Evolutionary conservation across 306 rosid species (phyloP), one percentile per base, ranked within the genome.

Genomic region (Abrus precatorius): DNA sequence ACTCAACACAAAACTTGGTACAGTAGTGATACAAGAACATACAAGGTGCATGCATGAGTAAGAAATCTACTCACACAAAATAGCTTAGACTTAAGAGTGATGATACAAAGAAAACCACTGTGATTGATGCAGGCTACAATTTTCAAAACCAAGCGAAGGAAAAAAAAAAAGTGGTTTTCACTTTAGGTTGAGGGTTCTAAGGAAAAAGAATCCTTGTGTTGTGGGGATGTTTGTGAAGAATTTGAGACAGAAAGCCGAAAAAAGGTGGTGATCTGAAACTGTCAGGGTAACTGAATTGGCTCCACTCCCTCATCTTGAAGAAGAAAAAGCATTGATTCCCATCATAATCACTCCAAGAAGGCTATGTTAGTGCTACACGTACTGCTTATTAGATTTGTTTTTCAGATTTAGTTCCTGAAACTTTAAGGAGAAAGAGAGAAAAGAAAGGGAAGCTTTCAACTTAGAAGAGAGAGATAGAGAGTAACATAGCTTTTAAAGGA

Each of bases 381-480:
- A 65, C 33, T 70, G 52, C 29, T 64, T 74, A 50, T 63, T 28
- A 63, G 62, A 74, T 67, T 61, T 77, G 66, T 63, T 80, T 79
- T 34, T 63, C 77, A 83, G 78, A 72, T 79, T 49, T 66, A 63
- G 27, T 30, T 85, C 84, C 84, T 66, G 55, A 60, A 75, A 86
- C 86, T 82, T 83, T 68, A 73, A 55, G 72, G 8, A 47, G 76
- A 73, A 72, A 83, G 82, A 76, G 76, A 44, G 52, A 66, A 47
- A 72, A 44, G 44, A 32, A 77, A 30, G 34, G 43, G 83, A 64
- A 82, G 74, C 72, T 82, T 84, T 73, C 6, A 61, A 78, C 9
- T 55, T 68, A 29, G 55, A 57, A 48, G 66, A 69, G 49, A 14
- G 38, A 53, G 84, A 74, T 84, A 41, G 78, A 30, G 14, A 66